Evolutionary conservation across 164 flowering plant genomes (phyloP).

Genomic region (Berberis thunbergii): DNA sequence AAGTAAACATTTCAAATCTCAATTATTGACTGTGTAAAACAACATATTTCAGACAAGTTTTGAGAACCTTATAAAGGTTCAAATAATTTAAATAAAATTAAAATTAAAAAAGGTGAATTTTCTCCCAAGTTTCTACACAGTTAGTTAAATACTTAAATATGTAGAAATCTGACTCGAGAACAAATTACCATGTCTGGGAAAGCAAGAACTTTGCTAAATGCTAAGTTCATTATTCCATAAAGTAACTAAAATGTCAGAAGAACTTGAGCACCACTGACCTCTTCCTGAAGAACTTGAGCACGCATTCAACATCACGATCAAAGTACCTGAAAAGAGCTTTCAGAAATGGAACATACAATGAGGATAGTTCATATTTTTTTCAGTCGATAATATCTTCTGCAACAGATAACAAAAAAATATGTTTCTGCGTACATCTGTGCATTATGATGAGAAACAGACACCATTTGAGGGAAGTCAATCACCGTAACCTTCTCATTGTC

Average conservation of each 20-base stretch:
- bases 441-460: constrained; percentile 86
- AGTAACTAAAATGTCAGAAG: background rate
- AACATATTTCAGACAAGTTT: too few species aligned
- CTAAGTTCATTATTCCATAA: background rate
- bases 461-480: constrained; percentile 99
- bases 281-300: constrained; percentile 74
- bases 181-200: background rate
- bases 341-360: background rate
- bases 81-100: too few species aligned
- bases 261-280: constrained; percentile 37
- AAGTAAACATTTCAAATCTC: too few species aligned
- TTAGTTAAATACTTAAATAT: too few species aligned
- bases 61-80: too few species aligned
- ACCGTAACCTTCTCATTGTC: constrained; percentile 85
- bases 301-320: constrained; percentile 94
- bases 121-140: too few species aligned
- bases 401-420: background rate
- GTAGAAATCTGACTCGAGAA: too few species aligned
- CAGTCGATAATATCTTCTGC: background rate
- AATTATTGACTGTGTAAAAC: too few species aligned
- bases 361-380: background rate
- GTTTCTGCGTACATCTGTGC: constrained; percentile 67
- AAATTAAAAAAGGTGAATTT: too few species aligned
- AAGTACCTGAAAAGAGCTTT: constrained; percentile 55
- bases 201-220: background rate